Evolutionary conservation across 2,329 filamentous ascomycete genomes (phyloP).

Genomic region (Fusarium pseudocircinatum): DNA sequence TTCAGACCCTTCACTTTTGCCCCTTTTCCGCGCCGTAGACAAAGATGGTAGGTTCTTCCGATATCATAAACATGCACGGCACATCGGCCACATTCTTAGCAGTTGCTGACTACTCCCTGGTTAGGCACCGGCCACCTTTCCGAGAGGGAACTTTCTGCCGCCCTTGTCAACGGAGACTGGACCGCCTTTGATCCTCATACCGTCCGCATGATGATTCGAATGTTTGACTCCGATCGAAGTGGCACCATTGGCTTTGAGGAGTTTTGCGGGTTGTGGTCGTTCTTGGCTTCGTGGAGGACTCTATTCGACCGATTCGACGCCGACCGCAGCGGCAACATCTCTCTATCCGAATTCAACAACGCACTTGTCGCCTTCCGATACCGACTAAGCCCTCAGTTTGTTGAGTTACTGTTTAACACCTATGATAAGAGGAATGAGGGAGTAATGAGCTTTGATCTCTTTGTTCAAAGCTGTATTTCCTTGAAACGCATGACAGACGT

Average conservation of each 20-base stretch:
- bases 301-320: conserved; percentile 96
- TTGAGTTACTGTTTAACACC: conserved; percentile 84
- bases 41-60: conserved; percentile 71
- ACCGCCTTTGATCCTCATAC: conserved; percentile 93
- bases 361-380: conserved; percentile 95
- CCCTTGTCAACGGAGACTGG: conserved; percentile 96
- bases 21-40: conserved; percentile 91
- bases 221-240: conserved; percentile 94
- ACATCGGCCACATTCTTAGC: neutral
- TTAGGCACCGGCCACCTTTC: conserved; percentile 81
- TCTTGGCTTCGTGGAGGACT: conserved; percentile 90
- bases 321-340: conserved; percentile 88
- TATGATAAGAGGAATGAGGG: conserved; percentile 82
- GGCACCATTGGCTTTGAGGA: conserved; percentile 94
- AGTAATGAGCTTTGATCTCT: conserved; percentile 90
- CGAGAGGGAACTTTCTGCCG: conserved; percentile 85
- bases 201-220: conserved; percentile 98
- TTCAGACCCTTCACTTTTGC: conserved; percentile 70
- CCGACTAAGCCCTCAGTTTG: conserved; percentile 83
- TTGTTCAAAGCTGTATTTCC: conserved; percentile 96
- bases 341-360: conserved; percentile 85
- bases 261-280: conserved; percentile 96
- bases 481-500: conserved; percentile 99
- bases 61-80: neutral
- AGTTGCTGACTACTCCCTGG: conserved; percentile 9